Percentiles rank a stretch among this genome's conserved stretches.
phyloP scores from a whole-genome alignment of 2,329 filamentous ascomycete species.

The Sporothrix mexicana region DNA sequence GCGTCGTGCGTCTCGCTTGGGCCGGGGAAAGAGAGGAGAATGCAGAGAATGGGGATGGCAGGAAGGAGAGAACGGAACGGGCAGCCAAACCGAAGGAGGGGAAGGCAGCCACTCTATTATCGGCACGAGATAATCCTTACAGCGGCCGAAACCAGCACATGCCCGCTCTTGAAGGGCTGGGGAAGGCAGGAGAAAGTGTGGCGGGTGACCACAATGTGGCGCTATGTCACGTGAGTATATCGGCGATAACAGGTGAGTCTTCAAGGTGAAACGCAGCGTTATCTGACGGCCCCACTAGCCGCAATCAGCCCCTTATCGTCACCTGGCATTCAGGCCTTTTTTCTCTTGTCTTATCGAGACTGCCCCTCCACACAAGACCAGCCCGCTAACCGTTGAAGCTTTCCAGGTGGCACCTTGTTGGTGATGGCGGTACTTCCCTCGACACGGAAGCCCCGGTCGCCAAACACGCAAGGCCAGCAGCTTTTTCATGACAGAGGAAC shows the following conservation, averaged over 20 bases:
- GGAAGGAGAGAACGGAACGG: slow-evolving; percentile 11
- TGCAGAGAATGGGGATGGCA: not conserved
- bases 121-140: slow-evolving; percentile 26
- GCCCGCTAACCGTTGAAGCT: not conserved
- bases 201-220: slow-evolving; percentile 23
- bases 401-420: not conserved
- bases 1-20: slow-evolving; percentile 22
- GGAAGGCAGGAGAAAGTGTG: slow-evolving; percentile 24
- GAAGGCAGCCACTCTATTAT: slow-evolving; percentile 31
- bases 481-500: not conserved
- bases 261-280: not conserved
- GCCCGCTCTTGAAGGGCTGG: slow-evolving; percentile 12
- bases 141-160: slow-evolving; percentile 12
- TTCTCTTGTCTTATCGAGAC: not conserved
- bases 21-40: slow-evolving; percentile 21
- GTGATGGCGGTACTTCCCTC: not conserved
- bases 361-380: slow-evolving; percentile 14
- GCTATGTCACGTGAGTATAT: slow-evolving; percentile 30
- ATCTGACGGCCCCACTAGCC: not conserved
- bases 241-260: not conserved
- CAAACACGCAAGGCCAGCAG: not conserved
- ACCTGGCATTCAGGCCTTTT: not conserved
- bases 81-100: slow-evolving; percentile 27
- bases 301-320: slow-evolving; percentile 18
- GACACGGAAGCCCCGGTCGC: not conserved